Conservation (phyloP, 352 stramenopile species). For the Pythium periplocum region DNA sequence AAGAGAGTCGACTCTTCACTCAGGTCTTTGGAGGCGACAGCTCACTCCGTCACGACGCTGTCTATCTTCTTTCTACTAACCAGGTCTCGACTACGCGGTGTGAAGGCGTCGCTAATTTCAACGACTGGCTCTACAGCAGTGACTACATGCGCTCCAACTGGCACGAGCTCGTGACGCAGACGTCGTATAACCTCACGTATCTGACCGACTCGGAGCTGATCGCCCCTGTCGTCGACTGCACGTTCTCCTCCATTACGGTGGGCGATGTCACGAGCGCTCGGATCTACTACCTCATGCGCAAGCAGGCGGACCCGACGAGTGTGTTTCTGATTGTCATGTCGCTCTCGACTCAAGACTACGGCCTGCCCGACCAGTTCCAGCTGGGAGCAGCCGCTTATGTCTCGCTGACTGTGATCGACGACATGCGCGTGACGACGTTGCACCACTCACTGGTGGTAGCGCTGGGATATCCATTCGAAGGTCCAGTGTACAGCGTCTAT, state of each 20-base stretch:
- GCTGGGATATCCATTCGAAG: too few relatives aligned
- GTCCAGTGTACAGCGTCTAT: too few relatives aligned
- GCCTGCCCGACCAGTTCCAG: constrained; percentile 3
- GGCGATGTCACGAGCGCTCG: constrained; percentile 1
- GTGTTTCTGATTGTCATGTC: constrained; percentile 14
- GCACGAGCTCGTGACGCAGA: constrained; percentile 15
- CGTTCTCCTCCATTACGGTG: constrained; percentile 18
- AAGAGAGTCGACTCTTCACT: constrained; percentile 12
- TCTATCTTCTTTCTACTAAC: constrained; percentile 28
- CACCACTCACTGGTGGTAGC: too few relatives aligned
- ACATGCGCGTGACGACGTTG: background rate
- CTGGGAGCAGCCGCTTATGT: constrained; percentile 4
- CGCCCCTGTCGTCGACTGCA: constrained; percentile 35
- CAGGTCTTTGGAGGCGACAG: constrained; percentile 20
- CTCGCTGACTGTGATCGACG: constrained; percentile 12
- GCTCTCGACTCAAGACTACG: constrained; percentile 18
- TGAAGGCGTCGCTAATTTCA: constrained; percentile 7
- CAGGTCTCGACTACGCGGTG: constrained; percentile 3
- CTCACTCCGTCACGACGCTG: constrained; percentile 17
- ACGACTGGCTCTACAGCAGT: constrained; percentile 22
- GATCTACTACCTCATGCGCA: constrained; percentile 17
- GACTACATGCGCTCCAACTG: constrained; percentile 26
- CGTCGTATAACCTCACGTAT: constrained; percentile 30
- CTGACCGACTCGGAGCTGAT: constrained; percentile 32
- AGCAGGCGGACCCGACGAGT: constrained; percentile 5